Evolutionary conservation across 352 stramenopile genomes (phyloP).

Genomic region (Pythium dissimile): DNA sequence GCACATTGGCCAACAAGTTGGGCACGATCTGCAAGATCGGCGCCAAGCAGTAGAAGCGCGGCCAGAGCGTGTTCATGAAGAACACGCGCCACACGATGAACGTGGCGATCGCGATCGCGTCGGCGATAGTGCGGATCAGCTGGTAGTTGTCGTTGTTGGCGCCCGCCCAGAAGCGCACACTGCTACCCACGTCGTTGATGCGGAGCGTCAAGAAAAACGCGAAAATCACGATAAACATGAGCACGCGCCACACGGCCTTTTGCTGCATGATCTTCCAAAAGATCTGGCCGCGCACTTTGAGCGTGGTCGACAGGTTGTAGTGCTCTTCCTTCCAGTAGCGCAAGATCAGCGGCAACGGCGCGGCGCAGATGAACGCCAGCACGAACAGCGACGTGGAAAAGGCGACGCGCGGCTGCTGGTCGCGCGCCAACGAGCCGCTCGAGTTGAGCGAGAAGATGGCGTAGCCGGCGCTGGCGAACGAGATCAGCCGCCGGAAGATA

Average conservation of each 20-base stretch:
- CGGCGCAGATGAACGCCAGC: slow-evolving; percentile 25
- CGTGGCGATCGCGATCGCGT: slow-evolving; percentile 26
- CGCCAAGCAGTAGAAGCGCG: slow-evolving; percentile 26
- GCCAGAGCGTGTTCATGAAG: slow-evolving; percentile 36
- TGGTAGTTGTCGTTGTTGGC: slow-evolving; percentile 29
- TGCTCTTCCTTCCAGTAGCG: slow-evolving; percentile 34
- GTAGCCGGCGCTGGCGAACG: slow-evolving; percentile 19
- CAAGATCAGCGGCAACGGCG: slow-evolving; percentile 29
- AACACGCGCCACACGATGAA: slow-evolving; percentile 31
- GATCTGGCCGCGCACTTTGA: slow-evolving; percentile 30
- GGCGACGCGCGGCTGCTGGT: slow-evolving; percentile 13
- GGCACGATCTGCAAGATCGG: slow-evolving; percentile 30
- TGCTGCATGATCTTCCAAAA: slow-evolving; percentile 53
- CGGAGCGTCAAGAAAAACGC: slow-evolving; percentile 29
- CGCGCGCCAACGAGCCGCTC: not conserved
- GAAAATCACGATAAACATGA: slow-evolving; percentile 46
- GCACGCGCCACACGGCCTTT: slow-evolving; percentile 36
- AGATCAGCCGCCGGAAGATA: slow-evolving; percentile 29
- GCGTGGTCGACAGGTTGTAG: slow-evolving; percentile 31
- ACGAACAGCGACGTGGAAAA: slow-evolving; percentile 32
- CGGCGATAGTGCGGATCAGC: slow-evolving; percentile 27
- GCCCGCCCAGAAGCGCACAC: slow-evolving; percentile 20
- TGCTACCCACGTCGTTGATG: slow-evolving; percentile 22
- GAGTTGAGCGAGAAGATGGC: slow-evolving; percentile 14
- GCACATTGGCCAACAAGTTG: slow-evolving; percentile 17